Conservation (phyloP, 768 basidiomycete species). For the Termitomyces sp. region DNA sequence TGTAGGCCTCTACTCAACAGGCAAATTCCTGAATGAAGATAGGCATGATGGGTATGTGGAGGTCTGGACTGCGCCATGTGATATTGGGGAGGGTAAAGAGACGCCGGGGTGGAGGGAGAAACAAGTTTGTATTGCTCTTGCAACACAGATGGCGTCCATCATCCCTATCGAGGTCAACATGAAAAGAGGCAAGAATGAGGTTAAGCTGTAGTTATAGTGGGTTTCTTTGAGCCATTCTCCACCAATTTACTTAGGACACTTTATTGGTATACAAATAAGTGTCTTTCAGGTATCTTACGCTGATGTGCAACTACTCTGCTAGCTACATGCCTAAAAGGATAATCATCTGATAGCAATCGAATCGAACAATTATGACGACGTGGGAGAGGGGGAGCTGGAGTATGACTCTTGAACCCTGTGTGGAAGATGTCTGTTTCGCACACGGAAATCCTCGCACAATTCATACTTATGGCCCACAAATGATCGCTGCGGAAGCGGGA, state of each 20-base stretch:
- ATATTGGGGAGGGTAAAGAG: slow-evolving; percentile 40
- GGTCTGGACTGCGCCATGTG: slow-evolving; percentile 60
- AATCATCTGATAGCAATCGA: too few species aligned
- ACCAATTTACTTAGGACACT: background rate
- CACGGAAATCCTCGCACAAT: too few species aligned
- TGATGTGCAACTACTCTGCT: too few species aligned
- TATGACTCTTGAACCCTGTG: too few species aligned
- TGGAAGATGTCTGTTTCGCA: too few species aligned
- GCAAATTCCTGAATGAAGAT: slow-evolving; percentile 45
- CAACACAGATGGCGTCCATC: slow-evolving; percentile 55
- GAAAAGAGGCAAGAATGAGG: slow-evolving; percentile 19
- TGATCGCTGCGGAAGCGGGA: too few species aligned
- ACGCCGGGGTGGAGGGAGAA: slow-evolving; percentile 50
- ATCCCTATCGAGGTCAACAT: slow-evolving; percentile 37
- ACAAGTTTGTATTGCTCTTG: slow-evolving; percentile 55
- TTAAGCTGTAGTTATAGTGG: slow-evolving; percentile 15
- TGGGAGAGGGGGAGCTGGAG: too few species aligned
- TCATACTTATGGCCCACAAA: too few species aligned
- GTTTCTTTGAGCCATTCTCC: background rate
- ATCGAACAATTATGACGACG: too few species aligned
- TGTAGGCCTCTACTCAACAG: slow-evolving; percentile 49
- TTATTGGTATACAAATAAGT: too few species aligned
- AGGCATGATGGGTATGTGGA: slow-evolving; percentile 57
- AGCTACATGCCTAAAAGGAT: too few species aligned
- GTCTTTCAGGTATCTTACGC: too few species aligned